Evolutionary conservation across 306 rosid species (phyloP).

Genomic region (Castanea sativa): DNA sequence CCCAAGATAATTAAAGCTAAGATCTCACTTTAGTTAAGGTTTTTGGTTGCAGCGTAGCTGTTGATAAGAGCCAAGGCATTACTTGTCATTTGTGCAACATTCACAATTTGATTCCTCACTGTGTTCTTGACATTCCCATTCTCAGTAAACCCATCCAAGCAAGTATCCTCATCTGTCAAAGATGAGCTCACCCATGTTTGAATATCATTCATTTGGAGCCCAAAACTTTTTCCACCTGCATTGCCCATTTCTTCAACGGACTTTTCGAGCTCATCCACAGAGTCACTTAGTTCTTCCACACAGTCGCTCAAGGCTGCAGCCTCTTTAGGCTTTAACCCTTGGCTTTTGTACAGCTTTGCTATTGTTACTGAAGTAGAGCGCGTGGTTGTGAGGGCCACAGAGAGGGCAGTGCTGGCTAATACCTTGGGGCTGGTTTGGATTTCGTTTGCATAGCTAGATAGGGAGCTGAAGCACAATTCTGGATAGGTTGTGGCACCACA

Average conservation of each 20-base stretch:
- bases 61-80: constrained; percentile 45
- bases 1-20: neutral
- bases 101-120: constrained; percentile 19
- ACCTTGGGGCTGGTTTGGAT: constrained; percentile 37
- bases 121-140: constrained; percentile 17
- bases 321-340: constrained; percentile 29
- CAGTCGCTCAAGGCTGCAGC: constrained; percentile 31
- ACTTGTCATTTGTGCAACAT: constrained; percentile 36
- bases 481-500: constrained; percentile 38
- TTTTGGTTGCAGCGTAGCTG: constrained; percentile 27
- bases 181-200: constrained; percentile 52
- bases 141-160: constrained; percentile 34
- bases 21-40: neutral
- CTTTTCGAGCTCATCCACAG: constrained; percentile 28
- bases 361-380: constrained; percentile 3
- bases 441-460: constrained; percentile 32
- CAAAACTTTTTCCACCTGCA: constrained; percentile 9
- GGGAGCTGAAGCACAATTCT: constrained; percentile 32
- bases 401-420: constrained; percentile 34
- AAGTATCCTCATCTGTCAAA: constrained; percentile 39
- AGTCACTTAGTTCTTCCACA: constrained; percentile 30
- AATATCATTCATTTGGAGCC: constrained; percentile 27
- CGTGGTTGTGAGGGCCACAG: constrained; percentile 26
- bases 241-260: constrained; percentile 22
- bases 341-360: constrained; percentile 19